Conservation (phyloP, 1,139 yeast genomes). For the Kluyveromyces sp. region DNA sequence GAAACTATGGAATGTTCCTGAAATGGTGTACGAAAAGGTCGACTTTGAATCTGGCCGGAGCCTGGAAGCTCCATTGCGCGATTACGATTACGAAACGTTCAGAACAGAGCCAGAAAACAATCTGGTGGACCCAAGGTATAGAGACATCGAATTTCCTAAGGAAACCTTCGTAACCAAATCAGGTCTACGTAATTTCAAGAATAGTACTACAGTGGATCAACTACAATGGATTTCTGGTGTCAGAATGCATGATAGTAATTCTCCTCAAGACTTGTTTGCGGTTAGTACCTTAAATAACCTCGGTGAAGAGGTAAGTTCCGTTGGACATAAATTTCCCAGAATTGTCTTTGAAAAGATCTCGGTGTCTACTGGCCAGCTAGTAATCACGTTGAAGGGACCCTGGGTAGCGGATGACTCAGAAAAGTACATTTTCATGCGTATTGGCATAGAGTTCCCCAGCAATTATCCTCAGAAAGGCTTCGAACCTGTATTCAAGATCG, state of each 20-base stretch:
- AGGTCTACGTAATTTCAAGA: conserved; percentile 22
- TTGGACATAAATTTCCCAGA: conserved; percentile 87
- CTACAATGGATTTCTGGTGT: conserved; percentile 94
- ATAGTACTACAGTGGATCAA: conserved; percentile 48
- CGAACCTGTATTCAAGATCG: conserved; percentile 57
- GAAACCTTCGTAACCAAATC: conserved; percentile 37
- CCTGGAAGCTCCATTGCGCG: conserved; percentile 36
- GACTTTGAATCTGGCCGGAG: conserved; percentile 43
- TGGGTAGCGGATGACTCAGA: conserved; percentile 40
- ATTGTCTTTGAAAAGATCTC: conserved; percentile 80
- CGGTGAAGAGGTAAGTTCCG: conserved; percentile 85
- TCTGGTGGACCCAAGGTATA: conserved; percentile 12
- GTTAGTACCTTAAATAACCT: conserved; percentile 52
- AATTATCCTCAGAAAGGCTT: conserved; percentile 57
- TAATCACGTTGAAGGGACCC: conserved; percentile 75
- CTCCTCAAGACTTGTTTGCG: conserved; percentile 37
- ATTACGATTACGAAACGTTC: conserved; percentile 44
- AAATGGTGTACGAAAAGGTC: conserved; percentile 51
- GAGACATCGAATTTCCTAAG: conserved; percentile 24
- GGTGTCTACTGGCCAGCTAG: conserved; percentile 76
- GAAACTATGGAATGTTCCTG: conserved; percentile 72
- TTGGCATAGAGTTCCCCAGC: conserved; percentile 60
- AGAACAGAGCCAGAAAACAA: conserved; percentile 43
- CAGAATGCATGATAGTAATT: conserved; percentile 39
- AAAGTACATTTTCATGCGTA: conserved; percentile 60